Evolutionary conservation across 2,329 filamentous ascomycete species (phyloP).

Genomic region (Neofusicoccum kwambonambiense): DNA sequence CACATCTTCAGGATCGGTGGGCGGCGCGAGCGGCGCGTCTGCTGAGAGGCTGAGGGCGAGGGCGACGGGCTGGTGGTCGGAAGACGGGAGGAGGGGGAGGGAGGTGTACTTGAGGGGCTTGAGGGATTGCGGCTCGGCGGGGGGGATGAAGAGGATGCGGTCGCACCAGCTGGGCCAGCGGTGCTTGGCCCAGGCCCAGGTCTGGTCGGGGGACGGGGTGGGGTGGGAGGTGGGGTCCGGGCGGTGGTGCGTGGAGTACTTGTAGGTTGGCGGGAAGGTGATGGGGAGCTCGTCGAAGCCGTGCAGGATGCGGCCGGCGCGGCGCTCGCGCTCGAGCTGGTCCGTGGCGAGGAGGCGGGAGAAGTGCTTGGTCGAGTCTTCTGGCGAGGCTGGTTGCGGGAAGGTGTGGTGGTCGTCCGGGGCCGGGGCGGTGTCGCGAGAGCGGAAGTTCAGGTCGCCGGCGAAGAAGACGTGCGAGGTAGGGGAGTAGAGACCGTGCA

Average conservation of each 20-base stretch:
- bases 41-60: slow-evolving; percentile 68
- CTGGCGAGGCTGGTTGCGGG: slow-evolving; percentile 58
- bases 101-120: slow-evolving; percentile 65
- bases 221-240: slow-evolving; percentile 40
- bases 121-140: slow-evolving; percentile 43
- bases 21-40: slow-evolving; percentile 24
- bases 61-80: slow-evolving; percentile 84
- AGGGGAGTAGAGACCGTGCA: slow-evolving; percentile 70
- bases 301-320: slow-evolving; percentile 70
- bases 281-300: slow-evolving; percentile 73
- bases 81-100: slow-evolving; percentile 75
- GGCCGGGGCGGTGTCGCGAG: slow-evolving; percentile 64
- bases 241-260: slow-evolving; percentile 59
- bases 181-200: slow-evolving; percentile 75
- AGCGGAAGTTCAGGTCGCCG: slow-evolving; percentile 95
- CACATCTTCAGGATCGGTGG: slow-evolving; percentile 36
- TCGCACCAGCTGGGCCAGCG: slow-evolving; percentile 95
- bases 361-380: slow-evolving; percentile 60
- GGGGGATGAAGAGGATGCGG: slow-evolving; percentile 70
- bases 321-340: slow-evolving; percentile 73
- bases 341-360: slow-evolving; percentile 68
- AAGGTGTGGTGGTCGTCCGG: slow-evolving; percentile 55
- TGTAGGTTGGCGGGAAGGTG: slow-evolving; percentile 89
- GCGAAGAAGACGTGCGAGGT: slow-evolving; percentile 78
- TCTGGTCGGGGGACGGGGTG: slow-evolving; percentile 21